These are phyloP conservation scores for Coprinellus aureogranulatus DNA, from an alignment of 768 basidiomycete species.

Conservation along the genomic window DNA sequence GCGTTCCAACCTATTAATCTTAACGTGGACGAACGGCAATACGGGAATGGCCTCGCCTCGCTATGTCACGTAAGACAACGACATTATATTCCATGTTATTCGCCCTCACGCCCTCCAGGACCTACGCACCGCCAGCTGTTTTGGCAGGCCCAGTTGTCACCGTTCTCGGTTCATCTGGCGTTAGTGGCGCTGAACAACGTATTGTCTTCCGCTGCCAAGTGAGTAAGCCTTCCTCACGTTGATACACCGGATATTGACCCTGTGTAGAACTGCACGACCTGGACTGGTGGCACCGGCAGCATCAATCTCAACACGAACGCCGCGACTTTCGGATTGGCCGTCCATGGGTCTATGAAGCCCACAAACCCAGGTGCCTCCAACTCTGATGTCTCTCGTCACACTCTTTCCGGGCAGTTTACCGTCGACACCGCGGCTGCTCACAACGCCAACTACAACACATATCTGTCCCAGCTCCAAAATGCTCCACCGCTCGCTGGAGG, in stretches of 20 bases:
- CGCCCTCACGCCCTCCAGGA: not conserved
- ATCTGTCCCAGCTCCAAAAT: not conserved
- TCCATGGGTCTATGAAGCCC: conserved; percentile 9
- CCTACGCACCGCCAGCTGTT: not conserved
- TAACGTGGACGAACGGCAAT: conserved; percentile 6
- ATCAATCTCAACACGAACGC: conserved; percentile 4
- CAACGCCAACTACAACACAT: not conserved
- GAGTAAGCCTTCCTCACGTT: not conserved
- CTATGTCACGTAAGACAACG: not conserved
- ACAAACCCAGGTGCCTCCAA: not conserved
- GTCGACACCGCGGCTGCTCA: conserved; percentile 5
- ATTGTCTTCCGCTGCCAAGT: conserved; percentile 12
- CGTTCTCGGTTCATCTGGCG: conserved; percentile 7
- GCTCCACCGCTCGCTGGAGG: conserved; percentile 3
- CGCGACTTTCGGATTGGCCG: conserved; percentile 4
- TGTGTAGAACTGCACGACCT: conserved; percentile 10
- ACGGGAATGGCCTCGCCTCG: conserved; percentile 2
- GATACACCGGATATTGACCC: not conserved
- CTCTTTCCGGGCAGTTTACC: conserved; percentile 1
- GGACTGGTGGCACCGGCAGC: conserved; percentile 9
- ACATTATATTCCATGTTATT: too few species aligned
- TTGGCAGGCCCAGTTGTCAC: conserved; percentile 7
- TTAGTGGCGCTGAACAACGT: conserved; percentile 10
- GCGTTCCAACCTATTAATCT: conserved; percentile 10
- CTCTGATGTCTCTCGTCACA: conserved; percentile 9